Percentiles rank a stretch among this genome's conserved stretches.
phyloP scores from a whole-genome alignment of 495 filamentous ascomycete species.

The Articulospora tetracladia region DNA sequence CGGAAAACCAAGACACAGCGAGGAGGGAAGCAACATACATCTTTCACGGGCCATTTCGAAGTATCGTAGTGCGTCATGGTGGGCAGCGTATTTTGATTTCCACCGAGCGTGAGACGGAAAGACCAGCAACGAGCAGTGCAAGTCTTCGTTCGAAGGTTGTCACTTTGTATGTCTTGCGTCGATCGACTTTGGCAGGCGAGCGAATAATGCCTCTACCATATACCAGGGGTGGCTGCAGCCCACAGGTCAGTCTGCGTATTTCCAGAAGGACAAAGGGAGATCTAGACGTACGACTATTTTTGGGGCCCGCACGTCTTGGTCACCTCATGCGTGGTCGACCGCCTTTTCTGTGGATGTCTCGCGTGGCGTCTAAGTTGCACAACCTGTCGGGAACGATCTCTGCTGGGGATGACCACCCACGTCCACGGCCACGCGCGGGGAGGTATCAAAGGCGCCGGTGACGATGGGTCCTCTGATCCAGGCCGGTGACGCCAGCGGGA shows the following conservation, averaged over 20 bases:
- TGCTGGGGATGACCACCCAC: background rate
- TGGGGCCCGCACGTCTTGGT: background rate
- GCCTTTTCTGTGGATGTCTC: background rate
- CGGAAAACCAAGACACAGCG: background rate
- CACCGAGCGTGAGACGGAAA: background rate
- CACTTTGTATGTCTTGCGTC: background rate
- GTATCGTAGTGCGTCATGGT: conserved; percentile 39
- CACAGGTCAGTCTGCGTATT: conserved; percentile 15
- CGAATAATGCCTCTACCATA: conserved; percentile 9
- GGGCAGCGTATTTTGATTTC: background rate
- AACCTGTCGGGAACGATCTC: background rate
- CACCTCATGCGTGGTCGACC: background rate
- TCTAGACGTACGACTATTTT: background rate
- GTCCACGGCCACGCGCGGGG: background rate
- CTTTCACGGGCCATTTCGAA: conserved; percentile 55
- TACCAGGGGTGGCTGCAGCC: conserved; percentile 20
- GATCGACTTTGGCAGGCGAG: conserved; percentile 9
- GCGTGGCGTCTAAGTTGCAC: background rate
- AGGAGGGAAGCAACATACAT: conserved; percentile 48
- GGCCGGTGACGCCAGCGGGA: background rate
- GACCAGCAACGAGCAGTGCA: background rate
- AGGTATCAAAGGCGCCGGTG: too few species aligned
- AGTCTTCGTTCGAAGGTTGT: background rate
- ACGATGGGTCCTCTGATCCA: background rate
- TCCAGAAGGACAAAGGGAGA: background rate